Evolutionary conservation across 495 filamentous ascomycete genomes (phyloP).

Genomic region (Tuber melanosporum): DNA sequence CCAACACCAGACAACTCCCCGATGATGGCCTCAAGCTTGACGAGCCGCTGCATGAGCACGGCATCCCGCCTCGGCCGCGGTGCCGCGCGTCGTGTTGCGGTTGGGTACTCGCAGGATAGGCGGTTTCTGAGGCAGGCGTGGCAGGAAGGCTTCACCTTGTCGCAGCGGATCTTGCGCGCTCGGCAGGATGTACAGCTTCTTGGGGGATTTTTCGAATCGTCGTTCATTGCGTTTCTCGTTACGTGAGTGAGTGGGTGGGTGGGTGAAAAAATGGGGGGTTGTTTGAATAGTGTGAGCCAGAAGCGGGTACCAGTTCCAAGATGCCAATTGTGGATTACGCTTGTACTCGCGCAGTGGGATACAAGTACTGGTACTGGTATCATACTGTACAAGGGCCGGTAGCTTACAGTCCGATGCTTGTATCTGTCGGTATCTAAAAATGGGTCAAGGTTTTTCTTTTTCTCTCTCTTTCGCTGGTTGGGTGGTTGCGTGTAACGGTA

Average conservation of each 20-base stretch:
- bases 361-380: too few species aligned
- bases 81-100: constrained; percentile 17
- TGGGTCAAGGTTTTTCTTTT: too few species aligned
- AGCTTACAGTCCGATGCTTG: too few species aligned
- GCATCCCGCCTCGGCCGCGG: constrained; percentile 30
- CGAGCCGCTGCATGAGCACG: constrained; percentile 28
- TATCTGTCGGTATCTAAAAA: too few species aligned
- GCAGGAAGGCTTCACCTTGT: constrained; percentile 42
- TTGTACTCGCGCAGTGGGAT: too few species aligned
- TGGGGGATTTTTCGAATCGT: neutral
- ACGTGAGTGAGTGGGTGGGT: neutral
- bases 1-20: constrained; percentile 17
- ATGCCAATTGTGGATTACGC: too few species aligned
- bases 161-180: constrained; percentile 43
- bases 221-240: neutral
- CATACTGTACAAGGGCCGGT: too few species aligned
- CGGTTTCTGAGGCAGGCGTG: constrained; percentile 35
- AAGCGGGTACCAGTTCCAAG: too few species aligned
- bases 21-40: constrained; percentile 28
- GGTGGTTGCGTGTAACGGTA: too few species aligned
- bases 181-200: constrained; percentile 42
- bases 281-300: neutral
- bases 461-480: too few species aligned
- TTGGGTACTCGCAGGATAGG: constrained; percentile 35
- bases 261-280: neutral